Conservation (phyloP, 208 protist genomes). For the Leishmania guyanensis region DNA sequence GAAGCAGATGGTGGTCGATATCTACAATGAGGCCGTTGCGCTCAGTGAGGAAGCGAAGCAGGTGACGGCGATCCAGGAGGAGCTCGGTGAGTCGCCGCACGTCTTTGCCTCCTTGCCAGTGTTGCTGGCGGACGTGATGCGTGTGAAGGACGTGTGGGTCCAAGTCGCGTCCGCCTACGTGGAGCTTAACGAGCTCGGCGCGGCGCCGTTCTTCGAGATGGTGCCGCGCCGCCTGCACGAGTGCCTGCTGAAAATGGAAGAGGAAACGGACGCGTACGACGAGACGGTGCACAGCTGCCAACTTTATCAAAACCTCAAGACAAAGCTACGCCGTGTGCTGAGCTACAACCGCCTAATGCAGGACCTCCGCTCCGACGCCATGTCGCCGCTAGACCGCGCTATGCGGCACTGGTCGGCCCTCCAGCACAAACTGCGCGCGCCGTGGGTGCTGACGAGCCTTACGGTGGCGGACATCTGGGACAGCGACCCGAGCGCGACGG, state of each 20-base stretch:
- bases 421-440: constrained; percentile 90
- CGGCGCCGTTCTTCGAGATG: constrained; percentile 94
- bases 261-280: constrained; percentile 60
- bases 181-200: constrained; percentile 82
- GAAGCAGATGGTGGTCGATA: constrained; percentile 65
- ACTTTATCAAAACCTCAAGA: constrained; percentile 51
- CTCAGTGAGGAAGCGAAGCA: constrained; percentile 78
- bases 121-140: constrained; percentile 82
- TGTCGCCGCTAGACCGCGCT: constrained; percentile 85
- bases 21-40: constrained; percentile 68
- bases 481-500: constrained; percentile 91
- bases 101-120: constrained; percentile 58
- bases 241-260: constrained; percentile 66
- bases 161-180: constrained; percentile 77
- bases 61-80: constrained; percentile 77
- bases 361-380: constrained; percentile 94
- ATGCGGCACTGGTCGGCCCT: constrained; percentile 80
- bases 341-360: constrained; percentile 78
- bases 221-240: constrained; percentile 88
- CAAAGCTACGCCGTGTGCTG: constrained; percentile 45
- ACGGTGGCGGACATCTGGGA: constrained; percentile 90
- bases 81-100: constrained; percentile 57
- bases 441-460: constrained; percentile 87
- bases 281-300: constrained; percentile 61
- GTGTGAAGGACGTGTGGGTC: constrained; percentile 93